These are phyloP conservation scores for Rubroboletus pulcherrimus DNA, from an alignment of 768 basidiomycete genomes.

Conservation along the genomic window DNA sequence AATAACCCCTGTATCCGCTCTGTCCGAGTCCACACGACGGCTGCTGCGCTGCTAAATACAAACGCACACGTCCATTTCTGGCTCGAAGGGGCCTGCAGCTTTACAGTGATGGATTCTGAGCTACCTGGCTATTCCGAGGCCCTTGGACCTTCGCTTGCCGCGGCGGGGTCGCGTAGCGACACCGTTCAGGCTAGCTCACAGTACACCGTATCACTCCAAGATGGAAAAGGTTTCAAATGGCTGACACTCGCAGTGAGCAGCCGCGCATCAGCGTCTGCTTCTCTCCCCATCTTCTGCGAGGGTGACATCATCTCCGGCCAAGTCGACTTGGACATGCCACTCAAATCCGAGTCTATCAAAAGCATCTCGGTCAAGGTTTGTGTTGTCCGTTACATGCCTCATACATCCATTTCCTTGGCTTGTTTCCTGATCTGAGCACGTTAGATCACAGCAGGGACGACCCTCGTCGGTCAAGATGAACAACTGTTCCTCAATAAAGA, in stretches of 20 bases:
- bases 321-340: conserved; percentile 49
- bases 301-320: conserved; percentile 48
- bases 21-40: background rate
- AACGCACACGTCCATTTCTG: background rate
- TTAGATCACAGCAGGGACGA: conserved; percentile 44
- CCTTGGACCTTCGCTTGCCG: background rate
- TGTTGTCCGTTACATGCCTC: conserved; percentile 2
- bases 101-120: conserved; percentile 8
- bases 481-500: conserved; percentile 42
- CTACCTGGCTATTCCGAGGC: conserved; percentile 19
- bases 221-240: conserved; percentile 41
- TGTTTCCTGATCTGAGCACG: background rate
- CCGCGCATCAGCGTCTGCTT: conserved; percentile 35
- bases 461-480: conserved; percentile 55
- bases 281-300: conserved; percentile 44
- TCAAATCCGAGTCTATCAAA: conserved; percentile 48
- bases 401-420: no score
- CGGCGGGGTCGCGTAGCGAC: background rate
- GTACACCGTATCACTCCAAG: conserved; percentile 42
- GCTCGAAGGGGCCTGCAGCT: background rate
- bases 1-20: conserved; percentile 12
- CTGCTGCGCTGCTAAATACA: no score
- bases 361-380: conserved; percentile 45
- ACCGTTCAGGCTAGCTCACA: conserved; percentile 18
- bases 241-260: conserved; percentile 44